Evolutionary conservation across 768 basidiomycete genomes (phyloP), one percentile per base, ranked within the genome.

Genomic region (Suillus occidentalis): DNA sequence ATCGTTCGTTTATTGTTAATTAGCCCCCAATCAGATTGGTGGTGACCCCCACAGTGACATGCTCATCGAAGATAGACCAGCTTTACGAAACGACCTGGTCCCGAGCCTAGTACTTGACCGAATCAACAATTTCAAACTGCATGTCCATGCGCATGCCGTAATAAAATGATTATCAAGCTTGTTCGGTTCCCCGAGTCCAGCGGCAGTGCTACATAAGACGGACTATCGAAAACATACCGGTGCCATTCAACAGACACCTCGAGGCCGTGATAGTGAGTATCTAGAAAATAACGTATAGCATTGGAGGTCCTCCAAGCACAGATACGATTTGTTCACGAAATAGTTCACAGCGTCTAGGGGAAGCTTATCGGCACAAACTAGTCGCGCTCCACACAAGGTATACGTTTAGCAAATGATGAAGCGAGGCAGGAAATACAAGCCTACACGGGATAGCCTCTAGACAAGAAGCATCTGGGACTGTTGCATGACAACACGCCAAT

Each of bases 401-500:
- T 13, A 28, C 18, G 28, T 57, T 59, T 59, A 40, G 10, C 18
- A 22, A 25, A 39, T 16, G 4, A 37, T 8, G n/a, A 36, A 16
- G 36, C 25, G 13, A 20, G 10, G 6, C 25, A 40, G 5, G 6
- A 25, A 14, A 13, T 7, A 49, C 0, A 25, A 28, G 25, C 1
- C 18, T 6, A 42, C 20, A 10, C 7, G n/a, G 12, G 6, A n/a
- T 34, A 20, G 10, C 31, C 10, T n/a, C 13, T 7, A 55, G 5
- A 92, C 87, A 55, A 93, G 84, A 61, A 90, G 79, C 72, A 90
- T 82, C 58, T 31, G 52, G 16, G 52, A 31, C 5, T 81, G 75
- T 36, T 76, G 79, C 76, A 92, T 81, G 14, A 81, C 78, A 60
- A 81, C 76, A 40, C 89, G 82, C 90, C 92, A 93, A 65, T 81